Conservation (phyloP, 2,329 filamentous ascomycete species). For the Apiospora malaysiana region DNA sequence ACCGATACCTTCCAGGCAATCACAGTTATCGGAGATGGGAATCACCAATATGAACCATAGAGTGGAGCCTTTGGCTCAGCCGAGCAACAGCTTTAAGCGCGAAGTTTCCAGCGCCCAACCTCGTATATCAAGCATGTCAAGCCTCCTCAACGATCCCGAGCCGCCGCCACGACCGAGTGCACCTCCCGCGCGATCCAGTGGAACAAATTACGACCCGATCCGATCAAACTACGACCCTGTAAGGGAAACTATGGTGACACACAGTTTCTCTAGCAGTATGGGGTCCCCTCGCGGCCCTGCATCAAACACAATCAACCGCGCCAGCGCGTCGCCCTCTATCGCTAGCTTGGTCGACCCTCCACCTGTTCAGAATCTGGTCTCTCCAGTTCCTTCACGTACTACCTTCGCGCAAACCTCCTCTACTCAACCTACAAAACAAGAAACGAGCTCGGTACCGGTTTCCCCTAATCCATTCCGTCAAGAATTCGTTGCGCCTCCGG, state of each 20-base stretch:
- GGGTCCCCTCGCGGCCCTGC: slow-evolving; percentile 57
- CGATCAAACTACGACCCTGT: slow-evolving; percentile 74
- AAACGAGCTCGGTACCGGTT: slow-evolving; percentile 46
- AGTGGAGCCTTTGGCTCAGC: slow-evolving; percentile 44
- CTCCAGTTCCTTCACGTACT: slow-evolving; percentile 45
- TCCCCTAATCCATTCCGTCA: slow-evolving; percentile 49
- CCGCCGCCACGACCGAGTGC: slow-evolving; percentile 52
- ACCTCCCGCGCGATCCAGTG: slow-evolving; percentile 65
- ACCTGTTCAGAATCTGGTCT: slow-evolving; percentile 44
- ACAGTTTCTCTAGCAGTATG: slow-evolving; percentile 47
- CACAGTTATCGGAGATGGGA: slow-evolving; percentile 48
- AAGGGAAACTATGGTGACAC: slow-evolving; percentile 62
- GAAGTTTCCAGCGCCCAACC: slow-evolving; percentile 52
- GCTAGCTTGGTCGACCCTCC: slow-evolving; percentile 85
- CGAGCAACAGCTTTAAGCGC: slow-evolving; percentile 53
- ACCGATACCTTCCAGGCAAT: slow-evolving; percentile 41
- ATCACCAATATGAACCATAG: slow-evolving; percentile 30
- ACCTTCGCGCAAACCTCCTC: slow-evolving; percentile 40
- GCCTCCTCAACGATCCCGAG: slow-evolving; percentile 58
- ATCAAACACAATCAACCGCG: slow-evolving; percentile 62
- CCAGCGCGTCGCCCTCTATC: slow-evolving; percentile 91
- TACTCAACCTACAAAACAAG: slow-evolving; percentile 39
- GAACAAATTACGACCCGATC: slow-evolving; percentile 89
- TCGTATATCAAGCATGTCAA: slow-evolving; percentile 51
- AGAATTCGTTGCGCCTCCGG: slow-evolving; percentile 44